Percentiles rank a stretch among this genome's conserved stretches.
These are phyloP conservation scores for Diatrype stigma DNA, from an alignment of 2,329 filamentous ascomycete genomes.

Conservation along the genomic window DNA sequence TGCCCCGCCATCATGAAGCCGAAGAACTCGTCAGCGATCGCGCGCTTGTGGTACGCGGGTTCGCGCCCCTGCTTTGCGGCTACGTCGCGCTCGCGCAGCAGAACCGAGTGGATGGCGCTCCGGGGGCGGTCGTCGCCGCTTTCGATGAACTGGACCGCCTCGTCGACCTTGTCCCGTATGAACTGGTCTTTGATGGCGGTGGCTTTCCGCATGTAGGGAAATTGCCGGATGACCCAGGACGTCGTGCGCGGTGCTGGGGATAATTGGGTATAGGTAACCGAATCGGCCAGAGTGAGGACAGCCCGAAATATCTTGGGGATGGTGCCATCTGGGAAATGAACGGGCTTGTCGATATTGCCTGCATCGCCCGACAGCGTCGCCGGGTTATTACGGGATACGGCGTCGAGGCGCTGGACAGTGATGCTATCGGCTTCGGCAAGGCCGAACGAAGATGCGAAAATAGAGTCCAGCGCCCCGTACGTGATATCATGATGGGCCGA, in stretches of 20 bases:
- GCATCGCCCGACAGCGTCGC: neutral
- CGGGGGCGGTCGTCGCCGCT: slow-evolving; percentile 12
- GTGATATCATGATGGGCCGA: slow-evolving; percentile 26
- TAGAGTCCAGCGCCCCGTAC: slow-evolving; percentile 27
- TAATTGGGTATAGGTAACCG: slow-evolving; percentile 23
- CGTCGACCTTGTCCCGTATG: slow-evolving; percentile 21
- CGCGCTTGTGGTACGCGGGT: slow-evolving; percentile 18
- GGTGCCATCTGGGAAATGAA: slow-evolving; percentile 18
- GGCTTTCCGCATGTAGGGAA: slow-evolving; percentile 25
- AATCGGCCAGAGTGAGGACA: slow-evolving; percentile 24
- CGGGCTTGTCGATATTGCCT: slow-evolving; percentile 12
- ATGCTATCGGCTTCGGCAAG: slow-evolving; percentile 20
- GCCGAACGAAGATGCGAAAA: slow-evolving; percentile 28
- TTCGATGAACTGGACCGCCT: slow-evolving; percentile 15
- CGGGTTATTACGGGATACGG: slow-evolving; percentile 5
- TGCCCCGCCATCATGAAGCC: slow-evolving; percentile 29
- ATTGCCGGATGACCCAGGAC: slow-evolving; percentile 23
- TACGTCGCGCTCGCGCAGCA: slow-evolving; percentile 27
- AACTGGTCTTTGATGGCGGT: slow-evolving; percentile 26
- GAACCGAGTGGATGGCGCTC: slow-evolving; percentile 29
- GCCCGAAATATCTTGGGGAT: slow-evolving; percentile 21
- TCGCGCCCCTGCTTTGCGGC: slow-evolving; percentile 22
- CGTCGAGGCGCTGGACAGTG: slow-evolving; percentile 17
- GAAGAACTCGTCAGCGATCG: slow-evolving; percentile 25
- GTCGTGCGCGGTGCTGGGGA: slow-evolving; percentile 25